Base-by-base conservation (phyloP, 2,329 filamentous ascomycete species). In the Sarocladium oryzae region DNA sequence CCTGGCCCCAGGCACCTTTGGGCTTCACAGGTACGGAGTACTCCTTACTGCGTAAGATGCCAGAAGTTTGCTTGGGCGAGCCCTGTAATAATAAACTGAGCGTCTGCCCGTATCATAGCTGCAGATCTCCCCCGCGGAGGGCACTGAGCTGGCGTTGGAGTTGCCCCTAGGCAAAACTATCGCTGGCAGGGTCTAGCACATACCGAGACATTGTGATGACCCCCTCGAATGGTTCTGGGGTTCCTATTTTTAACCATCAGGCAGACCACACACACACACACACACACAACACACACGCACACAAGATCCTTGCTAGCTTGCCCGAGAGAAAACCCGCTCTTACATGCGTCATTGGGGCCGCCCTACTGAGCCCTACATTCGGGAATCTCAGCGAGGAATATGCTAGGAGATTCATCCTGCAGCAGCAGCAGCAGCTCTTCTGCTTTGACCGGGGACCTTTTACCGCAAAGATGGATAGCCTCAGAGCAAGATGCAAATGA, bases 321-420 rank as follows among this genome's bases (percentile, higher is more conserved):
- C 43, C 43, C 43, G 26, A 48, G 40, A 33, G n/a, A n/a, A 48
- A 48, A 30, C 26, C 28, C 28, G 26, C 28, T 30, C 26, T 48
- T 48, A 48, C 43, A 28, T 48, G 43, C 43, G 43, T 48, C 43
- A 48, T 48, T 48, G 43, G 43, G 20, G 28, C 43, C 26, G 43
- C 43, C 23, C 43, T 32, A 26, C 21, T 16, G 43, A 33, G 43
- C 43, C 43, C 43, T 48, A 48, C 26, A 21, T 23, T 30, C 43
- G 16, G 26, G 43, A 33, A 20, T 48, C 43, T 43, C 8, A 43
- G 21, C 21, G 40, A 16, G 23, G 40, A 43, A 28, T 6, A 7
- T 26, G 23, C 40, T 28, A 28, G 40, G 21, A 43, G 21, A 8
- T 40, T 40, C 33, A n/a, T n/a, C n/a, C n/a, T n/a, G n/a, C n/a